These are phyloP conservation scores for Lignosus rhinocerotis DNA, from an alignment of 1,284 basidiomycete genomes.

Conservation along the genomic window DNA sequence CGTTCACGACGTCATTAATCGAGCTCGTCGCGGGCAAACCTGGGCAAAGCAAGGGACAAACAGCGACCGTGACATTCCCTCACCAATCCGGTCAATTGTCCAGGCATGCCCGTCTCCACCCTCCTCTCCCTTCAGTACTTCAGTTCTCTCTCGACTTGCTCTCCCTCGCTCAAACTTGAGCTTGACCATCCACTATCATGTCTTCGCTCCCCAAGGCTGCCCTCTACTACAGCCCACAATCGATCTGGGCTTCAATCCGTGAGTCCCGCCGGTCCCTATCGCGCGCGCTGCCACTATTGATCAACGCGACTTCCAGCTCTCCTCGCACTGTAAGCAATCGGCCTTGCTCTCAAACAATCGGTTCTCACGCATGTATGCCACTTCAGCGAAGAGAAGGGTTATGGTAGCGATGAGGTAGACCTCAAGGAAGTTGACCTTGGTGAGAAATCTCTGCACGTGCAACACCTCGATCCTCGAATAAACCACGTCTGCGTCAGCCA, in stretches of 20 bases:
- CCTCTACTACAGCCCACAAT: conserved; percentile 47
- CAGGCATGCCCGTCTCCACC: conserved; percentile 1
- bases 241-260: conserved; percentile 67
- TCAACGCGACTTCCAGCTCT: conserved; percentile 36
- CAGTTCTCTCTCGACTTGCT: not conserved
- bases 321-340: conserved; percentile 46
- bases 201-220: conserved; percentile 36
- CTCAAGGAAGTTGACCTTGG: conserved; percentile 61
- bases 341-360: conserved; percentile 1
- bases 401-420: conserved; percentile 68
- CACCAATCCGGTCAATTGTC: not conserved
- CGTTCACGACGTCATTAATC: conserved; percentile 17
- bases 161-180: not conserved
- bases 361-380: conserved; percentile 8
- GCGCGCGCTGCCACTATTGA: conserved; percentile 1
- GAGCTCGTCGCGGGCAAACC: not conserved
- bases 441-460: conserved; percentile 32
- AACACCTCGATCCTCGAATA: conserved; percentile 2
- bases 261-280: conserved; percentile 27
- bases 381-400: conserved; percentile 69
- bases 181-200: conserved; percentile 14
- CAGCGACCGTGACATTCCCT: not conserved
- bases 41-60: not conserved
- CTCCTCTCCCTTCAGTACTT: not conserved
- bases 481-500: conserved; percentile 40